These are phyloP conservation scores for Nicotiana tabacum DNA, from an alignment of 257 asterid genomes.

Conservation along the genomic window DNA sequence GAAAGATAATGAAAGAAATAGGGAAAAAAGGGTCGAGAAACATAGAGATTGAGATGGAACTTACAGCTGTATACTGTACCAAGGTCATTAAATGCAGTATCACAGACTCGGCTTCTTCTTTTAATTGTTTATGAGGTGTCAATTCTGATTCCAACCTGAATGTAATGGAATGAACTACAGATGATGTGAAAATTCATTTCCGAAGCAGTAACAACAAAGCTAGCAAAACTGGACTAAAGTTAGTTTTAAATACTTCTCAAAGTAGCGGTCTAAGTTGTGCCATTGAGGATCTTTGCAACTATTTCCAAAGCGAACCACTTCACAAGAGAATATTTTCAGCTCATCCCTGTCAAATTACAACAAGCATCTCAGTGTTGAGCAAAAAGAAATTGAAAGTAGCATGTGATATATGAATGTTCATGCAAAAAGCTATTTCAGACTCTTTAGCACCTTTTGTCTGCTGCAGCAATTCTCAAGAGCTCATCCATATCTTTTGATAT, in stretches of 20 bases:
- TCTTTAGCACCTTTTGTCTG: slow-evolving; percentile 73
- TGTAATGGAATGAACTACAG: slow-evolving; percentile 22
- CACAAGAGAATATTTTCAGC: slow-evolving; percentile 71
- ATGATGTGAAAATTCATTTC: slow-evolving; percentile 21
- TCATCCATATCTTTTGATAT: slow-evolving; percentile 79
- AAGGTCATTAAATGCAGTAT: slow-evolving; percentile 67
- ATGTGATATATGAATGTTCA: not conserved
- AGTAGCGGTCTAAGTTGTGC: slow-evolving; percentile 95
- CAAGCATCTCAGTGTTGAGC: not conserved
- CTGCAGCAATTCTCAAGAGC: slow-evolving; percentile 77
- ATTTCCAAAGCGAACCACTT: slow-evolving; percentile 91
- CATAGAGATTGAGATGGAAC: slow-evolving; percentile 16
- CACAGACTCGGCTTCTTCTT: slow-evolving; percentile 73
- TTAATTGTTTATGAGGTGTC: slow-evolving; percentile 64
- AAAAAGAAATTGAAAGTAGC: not conserved
- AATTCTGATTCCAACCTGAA: slow-evolving; percentile 80
- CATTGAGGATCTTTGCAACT: slow-evolving; percentile 98
- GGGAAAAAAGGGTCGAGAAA: not conserved
- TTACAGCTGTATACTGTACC: slow-evolving; percentile 93
- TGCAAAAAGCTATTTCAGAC: not conserved
- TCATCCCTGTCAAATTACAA: slow-evolving; percentile 56
- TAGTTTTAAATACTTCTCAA: slow-evolving; percentile 65
- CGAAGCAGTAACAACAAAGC: slow-evolving; percentile 3
- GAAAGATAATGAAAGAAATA: not conserved
- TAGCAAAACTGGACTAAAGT: slow-evolving; percentile 17